Conservation (phyloP, 106 monocot species). For the Chionographis japonica region DNA sequence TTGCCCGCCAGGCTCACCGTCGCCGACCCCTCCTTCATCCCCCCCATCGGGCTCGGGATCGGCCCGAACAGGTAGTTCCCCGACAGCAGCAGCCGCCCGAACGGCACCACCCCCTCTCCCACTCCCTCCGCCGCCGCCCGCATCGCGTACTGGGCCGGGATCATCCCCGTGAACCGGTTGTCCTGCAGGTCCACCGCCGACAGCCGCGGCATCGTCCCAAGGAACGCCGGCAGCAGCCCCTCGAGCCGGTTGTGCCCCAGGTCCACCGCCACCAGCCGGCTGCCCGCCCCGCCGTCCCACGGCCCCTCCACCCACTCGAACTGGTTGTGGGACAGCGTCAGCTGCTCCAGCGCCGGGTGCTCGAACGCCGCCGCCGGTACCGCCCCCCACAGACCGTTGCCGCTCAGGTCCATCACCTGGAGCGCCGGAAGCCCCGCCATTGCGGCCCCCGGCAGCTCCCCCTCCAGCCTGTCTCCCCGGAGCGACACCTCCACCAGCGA, state of each 20-base stretch:
- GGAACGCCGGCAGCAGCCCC: conserved; percentile 40
- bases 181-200: conserved; percentile 40
- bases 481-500: conserved; percentile 35
- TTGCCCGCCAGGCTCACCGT: conserved; percentile 54
- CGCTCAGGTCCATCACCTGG: conserved; percentile 58
- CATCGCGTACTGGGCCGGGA: conserved; percentile 53
- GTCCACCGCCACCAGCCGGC: conserved; percentile 50
- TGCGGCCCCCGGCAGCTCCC: conserved; percentile 13
- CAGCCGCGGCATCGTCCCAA: conserved; percentile 48
- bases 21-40: conserved; percentile 28
- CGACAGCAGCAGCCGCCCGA: conserved; percentile 49
- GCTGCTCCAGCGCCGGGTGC: conserved; percentile 63
- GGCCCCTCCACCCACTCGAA: conserved; percentile 21
- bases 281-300: conserved; percentile 7
- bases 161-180: conserved; percentile 61
- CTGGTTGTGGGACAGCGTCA: conserved; percentile 34
- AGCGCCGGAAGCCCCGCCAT: conserved; percentile 13
- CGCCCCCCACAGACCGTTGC: conserved; percentile 43
- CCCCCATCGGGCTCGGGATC: conserved; percentile 37
- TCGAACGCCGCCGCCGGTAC: conserved; percentile 39
- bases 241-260: conserved; percentile 39
- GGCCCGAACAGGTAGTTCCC: conserved; percentile 70
- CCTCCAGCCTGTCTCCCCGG: conserved; percentile 37
- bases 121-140: conserved; percentile 20
- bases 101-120: conserved; percentile 13